A percentile compares a stretch with the other conserved stretches of the same genome.
Conservation (phyloP, 768 basidiomycete genomes). For the Leccinellum rugosiceps region DNA sequence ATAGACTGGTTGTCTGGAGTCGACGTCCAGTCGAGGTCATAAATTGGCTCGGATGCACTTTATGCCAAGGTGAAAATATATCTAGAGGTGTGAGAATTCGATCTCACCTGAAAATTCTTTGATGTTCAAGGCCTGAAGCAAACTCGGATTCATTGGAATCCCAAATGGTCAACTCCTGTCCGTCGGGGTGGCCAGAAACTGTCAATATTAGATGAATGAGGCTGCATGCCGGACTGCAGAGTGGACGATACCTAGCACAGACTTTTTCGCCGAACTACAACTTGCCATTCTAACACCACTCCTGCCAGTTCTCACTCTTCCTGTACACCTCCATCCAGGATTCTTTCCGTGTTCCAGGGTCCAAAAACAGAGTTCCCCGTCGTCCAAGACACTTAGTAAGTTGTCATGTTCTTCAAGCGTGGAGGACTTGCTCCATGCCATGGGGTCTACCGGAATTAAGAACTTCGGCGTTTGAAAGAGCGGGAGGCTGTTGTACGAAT, state of each 20-base stretch:
- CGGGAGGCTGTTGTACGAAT: conserved; percentile 53
- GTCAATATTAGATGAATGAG: conserved; percentile 1
- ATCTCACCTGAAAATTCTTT: conserved; percentile 55
- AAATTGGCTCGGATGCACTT: conserved; percentile 52
- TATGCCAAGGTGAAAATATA: neutral
- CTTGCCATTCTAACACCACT: conserved; percentile 64
- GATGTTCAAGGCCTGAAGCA: conserved; percentile 82
- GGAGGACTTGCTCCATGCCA: conserved; percentile 66
- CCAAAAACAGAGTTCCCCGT: conserved; percentile 89
- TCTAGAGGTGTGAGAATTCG: neutral
- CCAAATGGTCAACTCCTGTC: conserved; percentile 91
- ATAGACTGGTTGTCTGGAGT: conserved; percentile 89
- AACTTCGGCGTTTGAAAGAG: conserved; percentile 43
- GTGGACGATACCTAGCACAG: conserved; percentile 67
- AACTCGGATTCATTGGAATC: conserved; percentile 95
- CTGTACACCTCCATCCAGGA: conserved; percentile 61
- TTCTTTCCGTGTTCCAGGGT: conserved; percentile 45
- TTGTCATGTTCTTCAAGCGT: conserved; percentile 61
- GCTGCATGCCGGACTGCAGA: neutral
- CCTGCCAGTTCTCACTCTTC: conserved; percentile 70
- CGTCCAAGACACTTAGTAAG: conserved; percentile 70
- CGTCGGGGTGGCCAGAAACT: conserved; percentile 62
- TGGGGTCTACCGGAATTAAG: conserved; percentile 81
- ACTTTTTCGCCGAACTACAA: conserved; percentile 91
- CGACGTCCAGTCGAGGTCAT: conserved; percentile 91